phyloP scores from a whole-genome alignment of 352 stramenopile species.

The Globisporangium takayamanum region DNA sequence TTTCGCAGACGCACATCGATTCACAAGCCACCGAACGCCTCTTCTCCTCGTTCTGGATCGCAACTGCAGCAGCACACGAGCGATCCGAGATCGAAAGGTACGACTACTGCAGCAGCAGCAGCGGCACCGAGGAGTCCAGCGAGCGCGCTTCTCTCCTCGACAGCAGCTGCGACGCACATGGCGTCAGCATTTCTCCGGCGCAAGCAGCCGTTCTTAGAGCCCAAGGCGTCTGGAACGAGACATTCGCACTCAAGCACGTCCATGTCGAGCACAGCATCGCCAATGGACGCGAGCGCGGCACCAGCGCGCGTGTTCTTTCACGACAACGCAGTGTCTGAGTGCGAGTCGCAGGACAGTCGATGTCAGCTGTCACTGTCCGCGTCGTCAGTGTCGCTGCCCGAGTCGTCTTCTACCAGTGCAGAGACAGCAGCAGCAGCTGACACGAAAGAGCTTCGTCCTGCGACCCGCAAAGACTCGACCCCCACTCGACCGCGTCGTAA shows the following conservation, averaged over 20 bases:
- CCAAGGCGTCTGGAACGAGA: background rate
- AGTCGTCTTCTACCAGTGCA: background rate
- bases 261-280: background rate
- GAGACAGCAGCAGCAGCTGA: background rate
- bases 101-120: constrained; percentile 11
- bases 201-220: constrained; percentile 15
- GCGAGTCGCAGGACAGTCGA: constrained; percentile 2
- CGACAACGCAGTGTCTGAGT: constrained; percentile 2
- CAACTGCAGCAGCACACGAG: background rate
- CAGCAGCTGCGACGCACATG: constrained; percentile 13
- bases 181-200: constrained; percentile 10
- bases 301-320: constrained; percentile 12
- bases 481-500: background rate
- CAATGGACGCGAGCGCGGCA: background rate
- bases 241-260: background rate
- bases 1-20: constrained; percentile 8
- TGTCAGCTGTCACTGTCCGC: background rate
- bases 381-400: constrained; percentile 1
- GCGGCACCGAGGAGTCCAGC: constrained; percentile 5
- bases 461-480: background rate
- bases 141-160: constrained; percentile 4
- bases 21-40: background rate
- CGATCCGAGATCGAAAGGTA: constrained; percentile 1
- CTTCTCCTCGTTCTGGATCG: background rate
- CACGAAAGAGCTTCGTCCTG: background rate